Conservation (phyloP, 164 flowering plant species). For the Sedum album region DNA sequence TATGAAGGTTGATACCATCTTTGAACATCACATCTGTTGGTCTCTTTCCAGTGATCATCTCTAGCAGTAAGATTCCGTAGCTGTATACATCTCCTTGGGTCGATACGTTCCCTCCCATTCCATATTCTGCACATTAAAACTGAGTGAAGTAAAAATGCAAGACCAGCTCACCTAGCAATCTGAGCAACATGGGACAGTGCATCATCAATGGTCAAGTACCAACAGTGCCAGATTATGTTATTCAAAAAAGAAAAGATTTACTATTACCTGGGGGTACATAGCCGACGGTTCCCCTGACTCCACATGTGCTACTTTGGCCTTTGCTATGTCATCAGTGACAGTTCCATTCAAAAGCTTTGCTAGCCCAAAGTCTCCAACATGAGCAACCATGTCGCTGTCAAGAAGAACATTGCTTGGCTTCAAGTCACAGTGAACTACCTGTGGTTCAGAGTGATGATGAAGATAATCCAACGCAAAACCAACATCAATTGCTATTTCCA, state of each 20-base stretch:
- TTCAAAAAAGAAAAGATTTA: neutral
- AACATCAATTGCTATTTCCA: constrained; percentile 27
- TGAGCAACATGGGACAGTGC: neutral
- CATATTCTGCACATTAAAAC: constrained; percentile 1
- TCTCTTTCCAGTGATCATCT: constrained; percentile 9
- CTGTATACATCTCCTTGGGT: constrained; percentile 7
- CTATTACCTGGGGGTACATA: constrained; percentile 19
- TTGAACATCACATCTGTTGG: constrained; percentile 8
- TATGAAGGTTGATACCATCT: constrained; percentile 8
- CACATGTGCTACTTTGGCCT: constrained; percentile 14
- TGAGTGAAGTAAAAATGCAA: neutral
- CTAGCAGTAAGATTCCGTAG: constrained; percentile 10
- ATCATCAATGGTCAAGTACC: neutral
- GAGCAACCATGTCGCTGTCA: constrained; percentile 22
- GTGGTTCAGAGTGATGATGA: constrained; percentile 15
- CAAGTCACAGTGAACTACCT: constrained; percentile 25
- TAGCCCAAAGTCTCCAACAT: constrained; percentile 29
- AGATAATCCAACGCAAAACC: constrained; percentile 28
- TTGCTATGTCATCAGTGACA: neutral
- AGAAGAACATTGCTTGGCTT: constrained; percentile 38
- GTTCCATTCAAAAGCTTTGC: constrained; percentile 14
- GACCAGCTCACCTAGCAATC: neutral
- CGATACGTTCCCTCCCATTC: constrained; percentile 9
- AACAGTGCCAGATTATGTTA: neutral
- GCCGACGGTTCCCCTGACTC: constrained; percentile 23